A percentile compares a stretch with the other conserved stretches of the same genome.
These are phyloP conservation scores for Calonectria montana DNA, from an alignment of 2,329 filamentous ascomycete genomes.

Conservation along the genomic window DNA sequence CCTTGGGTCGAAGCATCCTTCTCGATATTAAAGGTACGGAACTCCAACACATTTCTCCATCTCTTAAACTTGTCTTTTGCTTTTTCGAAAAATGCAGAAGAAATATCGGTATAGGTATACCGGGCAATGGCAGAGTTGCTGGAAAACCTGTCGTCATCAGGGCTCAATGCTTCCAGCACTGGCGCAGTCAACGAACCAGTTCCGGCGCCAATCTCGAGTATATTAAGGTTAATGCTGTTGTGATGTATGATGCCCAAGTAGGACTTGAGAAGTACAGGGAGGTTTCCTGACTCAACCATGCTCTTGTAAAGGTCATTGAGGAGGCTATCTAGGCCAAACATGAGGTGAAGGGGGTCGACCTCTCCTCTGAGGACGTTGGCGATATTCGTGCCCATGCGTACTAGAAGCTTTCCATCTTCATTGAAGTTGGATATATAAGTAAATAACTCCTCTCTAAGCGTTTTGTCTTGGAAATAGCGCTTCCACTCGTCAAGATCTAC, in stretches of 20 bases:
- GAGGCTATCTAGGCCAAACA: slow-evolving; percentile 11
- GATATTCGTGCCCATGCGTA: neutral
- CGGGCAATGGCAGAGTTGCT: slow-evolving; percentile 34
- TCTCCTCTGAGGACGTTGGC: neutral
- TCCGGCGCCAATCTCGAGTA: slow-evolving; percentile 16
- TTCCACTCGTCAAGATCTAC: neutral
- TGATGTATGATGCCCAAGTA: slow-evolving; percentile 1
- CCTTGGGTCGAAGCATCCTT: slow-evolving; percentile 20
- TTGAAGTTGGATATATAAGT: neutral
- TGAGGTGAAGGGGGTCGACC: slow-evolving; percentile 9
- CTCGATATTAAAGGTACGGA: slow-evolving; percentile 42
- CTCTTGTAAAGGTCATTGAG: slow-evolving; percentile 12
- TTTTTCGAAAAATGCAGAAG: slow-evolving; percentile 46
- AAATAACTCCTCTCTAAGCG: neutral
- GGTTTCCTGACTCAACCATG: neutral
- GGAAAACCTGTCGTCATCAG: neutral
- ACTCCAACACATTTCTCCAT: slow-evolving; percentile 24
- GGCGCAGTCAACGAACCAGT: neutral
- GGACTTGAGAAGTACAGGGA: neutral
- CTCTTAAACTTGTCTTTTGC: slow-evolving; percentile 30
- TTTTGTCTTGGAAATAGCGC: neutral
- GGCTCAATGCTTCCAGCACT: neutral
- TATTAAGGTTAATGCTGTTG: slow-evolving; percentile 3
- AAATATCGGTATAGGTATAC: slow-evolving; percentile 56
- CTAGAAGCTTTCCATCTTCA: slow-evolving; percentile 12